phyloP scores from a whole-genome alignment of 306 rosid genomes.

The Malus sieversii region DNA sequence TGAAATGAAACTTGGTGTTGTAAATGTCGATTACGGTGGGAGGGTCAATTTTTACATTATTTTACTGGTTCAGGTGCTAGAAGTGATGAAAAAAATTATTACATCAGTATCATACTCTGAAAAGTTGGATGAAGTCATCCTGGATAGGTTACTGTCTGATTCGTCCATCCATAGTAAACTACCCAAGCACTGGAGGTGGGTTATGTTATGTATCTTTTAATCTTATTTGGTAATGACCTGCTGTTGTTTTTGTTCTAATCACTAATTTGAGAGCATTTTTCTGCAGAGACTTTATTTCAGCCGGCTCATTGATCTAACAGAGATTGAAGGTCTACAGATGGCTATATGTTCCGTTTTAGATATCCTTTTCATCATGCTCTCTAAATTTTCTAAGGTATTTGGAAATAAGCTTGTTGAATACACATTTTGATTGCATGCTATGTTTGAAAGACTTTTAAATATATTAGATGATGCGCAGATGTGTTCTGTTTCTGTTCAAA shows the following conservation, averaged over 20 bases:
- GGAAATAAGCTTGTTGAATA: neutral
- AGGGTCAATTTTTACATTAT: neutral
- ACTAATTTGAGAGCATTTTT: slow-evolving; percentile 16
- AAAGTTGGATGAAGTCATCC: slow-evolving; percentile 54
- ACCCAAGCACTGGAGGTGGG: slow-evolving; percentile 72
- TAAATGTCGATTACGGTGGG: neutral
- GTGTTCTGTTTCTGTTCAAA: slow-evolving; percentile 10
- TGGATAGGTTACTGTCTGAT: slow-evolving; percentile 60
- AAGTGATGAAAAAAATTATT: slow-evolving; percentile 69
- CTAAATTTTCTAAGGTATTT: slow-evolving; percentile 65
- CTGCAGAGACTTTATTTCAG: slow-evolving; percentile 62
- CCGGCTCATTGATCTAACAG: slow-evolving; percentile 65
- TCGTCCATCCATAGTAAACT: slow-evolving; percentile 73
- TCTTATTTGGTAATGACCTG: slow-evolving; percentile 15
- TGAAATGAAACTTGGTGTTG: neutral
- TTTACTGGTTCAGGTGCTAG: slow-evolving; percentile 64
- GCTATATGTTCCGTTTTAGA: slow-evolving; percentile 69
- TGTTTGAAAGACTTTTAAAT: neutral
- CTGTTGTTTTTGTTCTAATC: slow-evolving; percentile 10
- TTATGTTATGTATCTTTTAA: slow-evolving; percentile 1
- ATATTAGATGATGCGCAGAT: neutral
- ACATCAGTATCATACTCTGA: slow-evolving; percentile 34
- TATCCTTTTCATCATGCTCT: slow-evolving; percentile 54
- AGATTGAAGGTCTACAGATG: slow-evolving; percentile 74
- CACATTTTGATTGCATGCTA: slow-evolving; percentile 12